Evolutionary conservation across 2,329 filamentous ascomycete species (phyloP).

Genomic region (Zalaria sp.): DNA sequence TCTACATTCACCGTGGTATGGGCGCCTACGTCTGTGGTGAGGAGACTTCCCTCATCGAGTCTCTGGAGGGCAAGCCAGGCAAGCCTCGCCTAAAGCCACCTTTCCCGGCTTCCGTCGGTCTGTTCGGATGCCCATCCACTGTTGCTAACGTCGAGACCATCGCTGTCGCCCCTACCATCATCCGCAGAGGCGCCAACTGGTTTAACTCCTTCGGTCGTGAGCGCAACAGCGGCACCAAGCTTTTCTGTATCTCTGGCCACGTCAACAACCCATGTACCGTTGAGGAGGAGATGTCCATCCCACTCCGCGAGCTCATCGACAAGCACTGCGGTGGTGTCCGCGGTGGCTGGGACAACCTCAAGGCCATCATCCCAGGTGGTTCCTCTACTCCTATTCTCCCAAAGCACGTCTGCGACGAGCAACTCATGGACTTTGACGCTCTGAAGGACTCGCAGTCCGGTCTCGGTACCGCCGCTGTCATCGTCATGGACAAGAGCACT

Average conservation of each 20-base stretch:
- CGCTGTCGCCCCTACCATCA: slow-evolving; percentile 89
- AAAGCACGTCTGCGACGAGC: slow-evolving; percentile 78
- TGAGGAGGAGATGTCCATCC: slow-evolving; percentile 98
- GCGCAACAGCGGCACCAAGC: slow-evolving; percentile 92
- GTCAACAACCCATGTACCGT: slow-evolving; percentile 98
- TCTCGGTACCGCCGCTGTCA: slow-evolving; percentile 91
- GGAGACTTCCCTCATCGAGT: slow-evolving; percentile 96
- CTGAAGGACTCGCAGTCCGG: slow-evolving; percentile 96
- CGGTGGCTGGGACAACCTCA: slow-evolving; percentile 95
- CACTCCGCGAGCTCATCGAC: slow-evolving; percentile 88
- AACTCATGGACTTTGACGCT: slow-evolving; percentile 97
- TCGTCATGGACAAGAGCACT: slow-evolving; percentile 97
- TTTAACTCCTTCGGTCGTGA: slow-evolving; percentile 90
- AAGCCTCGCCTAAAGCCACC: slow-evolving; percentile 98
- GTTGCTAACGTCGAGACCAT: slow-evolving; percentile 98
- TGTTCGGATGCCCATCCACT: slow-evolving; percentile 95
- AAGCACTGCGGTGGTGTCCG: slow-evolving; percentile 95
- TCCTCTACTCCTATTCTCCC: slow-evolving; percentile 94
- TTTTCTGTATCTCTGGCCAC: slow-evolving; percentile 95
- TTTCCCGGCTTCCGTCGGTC: slow-evolving; percentile 91
- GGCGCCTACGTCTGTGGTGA: slow-evolving; percentile 97
- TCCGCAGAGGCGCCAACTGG: slow-evolving; percentile 82
- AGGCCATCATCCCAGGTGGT: slow-evolving; percentile 88
- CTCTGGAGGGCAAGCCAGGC: slow-evolving; percentile 93
- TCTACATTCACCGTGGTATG: slow-evolving; percentile 91